These are phyloP conservation scores for Penicillium sp. DNA, from an alignment of 2,329 filamentous ascomycete species.

Conservation along the genomic window DNA sequence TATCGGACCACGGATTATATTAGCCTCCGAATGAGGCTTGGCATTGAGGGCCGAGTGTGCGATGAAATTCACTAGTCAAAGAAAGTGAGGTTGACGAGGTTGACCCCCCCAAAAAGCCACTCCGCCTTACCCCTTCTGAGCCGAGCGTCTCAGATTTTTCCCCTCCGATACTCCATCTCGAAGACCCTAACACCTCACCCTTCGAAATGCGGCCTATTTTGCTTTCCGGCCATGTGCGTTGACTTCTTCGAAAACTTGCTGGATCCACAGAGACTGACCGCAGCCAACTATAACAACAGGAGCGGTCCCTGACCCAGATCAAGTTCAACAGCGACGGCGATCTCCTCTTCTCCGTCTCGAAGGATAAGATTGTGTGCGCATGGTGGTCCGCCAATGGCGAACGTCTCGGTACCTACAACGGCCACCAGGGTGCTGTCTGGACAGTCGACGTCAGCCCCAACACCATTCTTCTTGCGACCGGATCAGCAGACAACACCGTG, in stretches of 20 bases:
- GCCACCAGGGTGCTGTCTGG: slow-evolving; percentile 98
- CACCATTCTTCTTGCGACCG: slow-evolving; percentile 85
- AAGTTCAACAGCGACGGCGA: slow-evolving; percentile 96
- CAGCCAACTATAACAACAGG: slow-evolving; percentile 45
- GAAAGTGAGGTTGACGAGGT: slow-evolving; percentile 29
- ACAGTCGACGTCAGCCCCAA: slow-evolving; percentile 95
- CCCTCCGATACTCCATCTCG: slow-evolving; percentile 9
- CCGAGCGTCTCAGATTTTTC: slow-evolving; percentile 16
- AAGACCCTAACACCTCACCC: slow-evolving; percentile 19
- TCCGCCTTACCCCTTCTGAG: slow-evolving; percentile 22
- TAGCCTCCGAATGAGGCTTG: slow-evolving; percentile 29
- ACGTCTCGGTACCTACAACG: slow-evolving; percentile 91
- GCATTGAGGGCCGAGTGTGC: slow-evolving; percentile 37
- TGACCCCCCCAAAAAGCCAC: slow-evolving; percentile 29
- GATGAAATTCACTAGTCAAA: slow-evolving; percentile 40
- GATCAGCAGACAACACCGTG: slow-evolving; percentile 97
- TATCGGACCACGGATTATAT: slow-evolving; percentile 22
- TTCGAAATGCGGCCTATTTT: slow-evolving; percentile 92
- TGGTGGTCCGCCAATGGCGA: slow-evolving; percentile 99
- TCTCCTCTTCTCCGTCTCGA: slow-evolving; percentile 90
- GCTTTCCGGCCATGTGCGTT: slow-evolving; percentile 79
- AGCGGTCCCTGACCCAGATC: slow-evolving; percentile 93
- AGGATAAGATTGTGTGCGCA: slow-evolving; percentile 94
- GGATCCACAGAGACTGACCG: slow-evolving; percentile 25
- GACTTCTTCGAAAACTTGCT: slow-evolving; percentile 12